Base-by-base conservation (phyloP, 106 monocot species). In the Apostasia shenzhenica region DNA sequence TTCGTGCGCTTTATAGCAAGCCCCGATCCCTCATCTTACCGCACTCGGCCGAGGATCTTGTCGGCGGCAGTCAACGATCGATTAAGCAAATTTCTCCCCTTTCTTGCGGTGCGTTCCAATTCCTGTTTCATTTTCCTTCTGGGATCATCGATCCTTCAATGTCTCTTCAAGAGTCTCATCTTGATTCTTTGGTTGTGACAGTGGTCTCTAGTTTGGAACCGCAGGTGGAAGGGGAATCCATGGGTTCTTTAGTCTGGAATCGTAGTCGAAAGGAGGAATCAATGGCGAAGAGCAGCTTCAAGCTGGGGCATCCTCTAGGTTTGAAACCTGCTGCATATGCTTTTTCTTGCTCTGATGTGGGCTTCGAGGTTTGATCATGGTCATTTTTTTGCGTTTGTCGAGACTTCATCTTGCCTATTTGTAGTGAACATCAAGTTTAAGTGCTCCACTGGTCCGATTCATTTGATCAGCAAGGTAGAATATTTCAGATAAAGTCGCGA, bases 251-350 rank as follows among this genome's bases (percentile, higher is more conserved):
- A 26, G 26, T 26, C 26, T 26, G 26, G 26, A 26, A 0, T 26
- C 26, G 26, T 26, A 26, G 26, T 26, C 26, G 14, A 39, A 74
- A 62, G 37, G 9, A 63, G 53, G 39, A 61, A 75, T 75, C 67
- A 11, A 75, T 75, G 75, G 75, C 67, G 8, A 75, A 54, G 10
- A 55, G 50, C 44, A 62, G 43, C 2, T 68, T 75, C 59, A 67
- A 67, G 75, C 56, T 75, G 48, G 75, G 67, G 42, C 75, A 75
- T 26, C 75, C 75, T 37, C 66, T 75, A 49, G 75, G 75, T 75
- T 75, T 65, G 67, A n/a, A 1, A 8, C 66, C 37, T 9, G 13
- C 26, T 11, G 55, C 48, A 8, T 64, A 8, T 54, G 55, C 26
- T 26, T 57, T 37, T 62, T 9, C 45, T 13, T 0, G 12, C 45